Conservation (phyloP, 345 rosid genomes). For the Streptanthus diversifolius region DNA sequence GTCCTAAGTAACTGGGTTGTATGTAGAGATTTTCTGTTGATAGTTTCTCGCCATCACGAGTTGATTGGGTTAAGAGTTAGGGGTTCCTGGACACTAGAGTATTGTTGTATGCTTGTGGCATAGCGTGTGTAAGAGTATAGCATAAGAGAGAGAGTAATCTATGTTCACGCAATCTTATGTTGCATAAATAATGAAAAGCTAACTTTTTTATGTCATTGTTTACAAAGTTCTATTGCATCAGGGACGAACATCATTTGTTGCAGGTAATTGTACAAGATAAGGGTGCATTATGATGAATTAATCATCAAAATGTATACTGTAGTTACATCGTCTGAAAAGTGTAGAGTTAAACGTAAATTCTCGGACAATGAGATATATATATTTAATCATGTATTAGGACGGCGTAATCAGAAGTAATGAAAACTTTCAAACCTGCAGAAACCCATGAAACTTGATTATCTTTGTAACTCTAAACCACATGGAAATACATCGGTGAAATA, state of each 20-base stretch:
- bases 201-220: not conserved
- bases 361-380: not conserved
- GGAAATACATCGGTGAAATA: not conserved
- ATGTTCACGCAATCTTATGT: slow-evolving; percentile 16
- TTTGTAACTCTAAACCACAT: not conserved
- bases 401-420: not conserved
- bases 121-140: slow-evolving; percentile 18
- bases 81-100: slow-evolving; percentile 17
- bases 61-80: slow-evolving; percentile 11
- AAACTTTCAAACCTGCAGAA: not conserved
- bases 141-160: slow-evolving; percentile 4
- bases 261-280: not conserved
- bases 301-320: not conserved
- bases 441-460: not conserved
- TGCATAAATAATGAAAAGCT: slow-evolving; percentile 21
- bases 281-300: not conserved
- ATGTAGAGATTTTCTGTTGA: slow-evolving; percentile 14
- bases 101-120: slow-evolving; percentile 16
- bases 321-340: not conserved
- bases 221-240: not conserved
- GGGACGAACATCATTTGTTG: not conserved
- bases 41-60: slow-evolving; percentile 8
- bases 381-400: not conserved
- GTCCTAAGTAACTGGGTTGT: not conserved
- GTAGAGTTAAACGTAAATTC: not conserved